Percentiles rank a stretch among this genome's conserved stretches.
Conservation (phyloP, 345 rosid genomes). For the Nephelium lappaceum region DNA sequence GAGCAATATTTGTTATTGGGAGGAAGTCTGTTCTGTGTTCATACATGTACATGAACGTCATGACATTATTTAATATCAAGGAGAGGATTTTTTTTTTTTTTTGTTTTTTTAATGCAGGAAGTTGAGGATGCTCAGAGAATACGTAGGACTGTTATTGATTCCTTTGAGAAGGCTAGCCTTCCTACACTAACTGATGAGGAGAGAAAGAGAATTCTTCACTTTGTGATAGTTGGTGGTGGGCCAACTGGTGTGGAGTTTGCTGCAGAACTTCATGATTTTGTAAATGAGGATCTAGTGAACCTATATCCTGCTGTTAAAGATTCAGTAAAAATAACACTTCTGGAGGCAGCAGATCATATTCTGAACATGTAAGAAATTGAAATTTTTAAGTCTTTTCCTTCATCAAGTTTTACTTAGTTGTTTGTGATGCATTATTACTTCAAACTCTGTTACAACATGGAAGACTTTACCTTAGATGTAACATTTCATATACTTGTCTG, state of each 20-base stretch:
- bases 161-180: slow-evolving; percentile 90
- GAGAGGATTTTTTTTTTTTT: too few species aligned
- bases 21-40: background rate
- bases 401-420: background rate
- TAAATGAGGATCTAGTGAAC: slow-evolving; percentile 78
- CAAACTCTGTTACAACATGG: background rate
- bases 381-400: background rate
- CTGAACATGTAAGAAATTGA: slow-evolving; percentile 66
- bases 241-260: slow-evolving; percentile 99
- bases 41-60: background rate
- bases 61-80: background rate
- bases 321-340: slow-evolving; percentile 72
- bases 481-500: background rate
- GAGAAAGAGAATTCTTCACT: slow-evolving; percentile 86
- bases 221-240: slow-evolving; percentile 98
- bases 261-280: slow-evolving; percentile 93
- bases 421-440: background rate
- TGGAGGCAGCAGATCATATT: slow-evolving; percentile 97
- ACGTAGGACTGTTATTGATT: slow-evolving; percentile 77
- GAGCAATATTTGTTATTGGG: background rate
- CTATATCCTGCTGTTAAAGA: slow-evolving; percentile 74
- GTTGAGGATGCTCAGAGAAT: slow-evolving; percentile 96
- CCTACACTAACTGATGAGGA: slow-evolving; percentile 88
- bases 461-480: background rate
- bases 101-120: slow-evolving; percentile 54